Base-by-base conservation (phyloP, 1,139 yeast species). In the Taiozyma sp. region DNA sequence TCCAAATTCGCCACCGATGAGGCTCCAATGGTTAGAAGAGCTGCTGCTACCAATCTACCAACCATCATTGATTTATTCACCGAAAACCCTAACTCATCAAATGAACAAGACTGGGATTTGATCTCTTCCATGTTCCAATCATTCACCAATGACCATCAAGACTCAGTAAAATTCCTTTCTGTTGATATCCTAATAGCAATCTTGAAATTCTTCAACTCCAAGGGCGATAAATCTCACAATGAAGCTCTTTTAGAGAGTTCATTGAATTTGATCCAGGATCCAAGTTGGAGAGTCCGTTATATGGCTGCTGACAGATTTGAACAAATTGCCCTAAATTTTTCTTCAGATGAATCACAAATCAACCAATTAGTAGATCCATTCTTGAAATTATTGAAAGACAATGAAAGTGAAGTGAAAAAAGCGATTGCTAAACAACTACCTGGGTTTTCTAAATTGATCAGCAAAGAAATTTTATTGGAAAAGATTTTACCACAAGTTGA, bases 201-300 rank as follows among this genome's bases (percentile, higher is more conserved):
- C 46, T 70, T 86, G 58, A 80, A 79, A 55, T 84, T 81, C 64
- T 82, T 85, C 72, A 82, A 80, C 60, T 69, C 72, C 23, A 78
- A 79, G 55, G 70, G 78, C 52, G 89, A 85, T 61, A 68, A 68
- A 43, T 71, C 82, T 29, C 87, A 84, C 66, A 78, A 81, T 59
- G 74, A 79, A 43, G 87, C 83, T 59, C 75, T 86, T 55, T 75
- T 86, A 57, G 74, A 76, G 49, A 78, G 81, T 52, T 76, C 90
- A 4, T 76, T 86, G 56, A 81, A 83, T 58, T 78, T 95, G 59
- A 84, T 89, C 56, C 80, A 78, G 58, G 99, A 95, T 71, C 92
- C 90, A 70, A 87, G 96, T 64, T 95, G 99, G 99, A 85, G 99
- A 69, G 98, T 95, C 51, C 82, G 99, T 64, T 95, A 93, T 71